phyloP scores from a whole-genome alignment of 352 stramenopile genomes.

The Blastocystis sp. region DNA sequence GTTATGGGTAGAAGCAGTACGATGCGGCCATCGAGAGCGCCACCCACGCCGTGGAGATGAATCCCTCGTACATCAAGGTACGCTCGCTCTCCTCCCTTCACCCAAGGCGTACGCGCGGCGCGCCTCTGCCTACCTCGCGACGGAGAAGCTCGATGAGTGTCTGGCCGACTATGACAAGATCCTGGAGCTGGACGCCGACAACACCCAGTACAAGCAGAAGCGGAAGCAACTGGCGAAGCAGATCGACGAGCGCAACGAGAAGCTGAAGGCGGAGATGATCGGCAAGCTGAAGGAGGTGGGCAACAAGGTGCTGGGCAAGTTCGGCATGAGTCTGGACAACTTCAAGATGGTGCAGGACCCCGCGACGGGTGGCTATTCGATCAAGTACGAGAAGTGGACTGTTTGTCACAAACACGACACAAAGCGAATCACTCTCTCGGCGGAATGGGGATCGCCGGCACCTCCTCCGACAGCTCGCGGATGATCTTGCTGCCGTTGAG shows the following conservation, averaged over 20 bases:
- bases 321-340: constrained; percentile 97
- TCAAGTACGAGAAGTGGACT: constrained; percentile 81
- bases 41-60: constrained; percentile 85
- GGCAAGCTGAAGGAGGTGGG: constrained; percentile 96
- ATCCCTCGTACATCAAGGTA: constrained; percentile 92
- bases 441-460: constrained; percentile 19
- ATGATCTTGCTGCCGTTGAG: constrained; percentile 40
- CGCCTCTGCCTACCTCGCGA: constrained; percentile 84
- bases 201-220: constrained; percentile 71
- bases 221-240: constrained; percentile 75
- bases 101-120: constrained; percentile 79
- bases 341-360: constrained; percentile 97
- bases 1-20: constrained; percentile 72
- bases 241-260: constrained; percentile 89
- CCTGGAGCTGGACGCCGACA: constrained; percentile 85
- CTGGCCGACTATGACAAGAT: constrained; percentile 84
- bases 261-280: constrained; percentile 96
- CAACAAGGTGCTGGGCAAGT: constrained; percentile 96
- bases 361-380: constrained; percentile 90
- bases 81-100: constrained; percentile 72
- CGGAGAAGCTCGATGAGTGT: constrained; percentile 88
- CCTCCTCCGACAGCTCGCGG: background rate
- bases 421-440: constrained; percentile 29
- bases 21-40: constrained; percentile 90
- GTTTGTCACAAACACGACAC: constrained; percentile 27